These are phyloP conservation scores for Iris pallida DNA, from an alignment of 116 monocot genomes.

Conservation along the genomic window DNA sequence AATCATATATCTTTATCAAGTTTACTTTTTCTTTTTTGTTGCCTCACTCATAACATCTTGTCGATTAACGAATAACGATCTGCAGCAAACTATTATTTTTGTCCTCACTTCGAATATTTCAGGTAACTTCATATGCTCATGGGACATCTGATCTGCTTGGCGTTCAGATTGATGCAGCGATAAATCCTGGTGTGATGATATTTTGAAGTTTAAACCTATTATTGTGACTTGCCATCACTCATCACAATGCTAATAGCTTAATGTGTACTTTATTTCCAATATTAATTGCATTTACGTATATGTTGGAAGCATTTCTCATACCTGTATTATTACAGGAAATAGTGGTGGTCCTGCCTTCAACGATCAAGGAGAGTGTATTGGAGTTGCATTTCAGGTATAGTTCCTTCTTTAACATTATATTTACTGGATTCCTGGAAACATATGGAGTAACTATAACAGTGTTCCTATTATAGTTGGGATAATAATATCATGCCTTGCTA, in stretches of 20 bases:
- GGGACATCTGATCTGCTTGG: slow-evolving; percentile 92
- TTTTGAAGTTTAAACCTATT: slow-evolving; percentile 4
- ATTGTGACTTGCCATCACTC: not conserved
- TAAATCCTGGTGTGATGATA: slow-evolving; percentile 82
- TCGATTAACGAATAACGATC: no score
- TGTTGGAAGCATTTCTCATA: not conserved
- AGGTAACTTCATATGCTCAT: slow-evolving; percentile 99
- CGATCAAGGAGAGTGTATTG: slow-evolving; percentile 97
- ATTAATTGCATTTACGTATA: no score
- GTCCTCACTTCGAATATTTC: slow-evolving; percentile 17
- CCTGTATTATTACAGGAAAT: slow-evolving; percentile 62
- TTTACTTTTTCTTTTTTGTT: not conserved
- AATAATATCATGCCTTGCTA: no score
- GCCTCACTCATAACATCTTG: no score
- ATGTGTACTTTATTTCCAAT: no score
- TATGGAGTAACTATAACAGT: no score
- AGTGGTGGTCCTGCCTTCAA: slow-evolving; percentile 99
- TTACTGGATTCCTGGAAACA: no score
- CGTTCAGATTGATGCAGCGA: slow-evolving; percentile 98
- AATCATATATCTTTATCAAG: not conserved
- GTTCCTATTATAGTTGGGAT: no score
- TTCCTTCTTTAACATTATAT: slow-evolving; percentile 13
- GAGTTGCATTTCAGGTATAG: slow-evolving; percentile 98
- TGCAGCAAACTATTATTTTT: not conserved
- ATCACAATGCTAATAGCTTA: no score